These are phyloP conservation scores for Trypanosoma conorhini DNA, from an alignment of 208 protist species.

Conservation along the genomic window DNA sequence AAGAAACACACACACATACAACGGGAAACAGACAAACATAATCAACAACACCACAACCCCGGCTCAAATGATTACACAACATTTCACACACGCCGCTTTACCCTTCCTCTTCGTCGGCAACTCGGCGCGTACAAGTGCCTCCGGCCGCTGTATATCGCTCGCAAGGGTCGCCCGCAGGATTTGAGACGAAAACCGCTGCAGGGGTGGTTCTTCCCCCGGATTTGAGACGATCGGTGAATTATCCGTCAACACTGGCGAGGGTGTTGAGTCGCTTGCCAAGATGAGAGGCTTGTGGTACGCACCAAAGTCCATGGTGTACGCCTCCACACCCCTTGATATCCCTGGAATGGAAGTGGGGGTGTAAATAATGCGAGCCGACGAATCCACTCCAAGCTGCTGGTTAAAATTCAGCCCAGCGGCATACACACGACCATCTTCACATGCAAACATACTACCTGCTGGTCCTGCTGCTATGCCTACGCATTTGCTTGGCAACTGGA, in stretches of 20 bases:
- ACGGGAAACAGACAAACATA: constrained; percentile 23
- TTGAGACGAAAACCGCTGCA: not conserved
- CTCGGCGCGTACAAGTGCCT: not conserved
- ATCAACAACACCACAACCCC: constrained; percentile 6
- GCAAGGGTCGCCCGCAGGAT: not conserved
- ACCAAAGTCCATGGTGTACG: constrained; percentile 86
- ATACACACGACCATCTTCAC: constrained; percentile 71
- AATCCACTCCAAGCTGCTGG: constrained; percentile 84
- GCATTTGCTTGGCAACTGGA: constrained; percentile 68
- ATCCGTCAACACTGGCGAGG: not conserved
- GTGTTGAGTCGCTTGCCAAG: not conserved
- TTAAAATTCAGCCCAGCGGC: constrained; percentile 80
- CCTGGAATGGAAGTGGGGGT: constrained; percentile 44
- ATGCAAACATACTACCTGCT: constrained; percentile 83
- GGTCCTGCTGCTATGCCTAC: constrained; percentile 83
- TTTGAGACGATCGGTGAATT: not conserved
- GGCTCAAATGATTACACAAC: constrained; percentile 36
- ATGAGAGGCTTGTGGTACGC: constrained; percentile 45
- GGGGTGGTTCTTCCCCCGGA: not conserved
- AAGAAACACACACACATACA: constrained; percentile 7
- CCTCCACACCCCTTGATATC: constrained; percentile 65
- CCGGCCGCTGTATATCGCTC: not conserved
- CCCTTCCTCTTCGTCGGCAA: constrained; percentile 8
- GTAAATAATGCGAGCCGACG: constrained; percentile 46
- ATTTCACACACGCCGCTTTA: constrained; percentile 28